These are phyloP conservation scores for Casuarina cunninghamiana DNA, from an alignment of 306 rosid species.

Conservation along the genomic window DNA sequence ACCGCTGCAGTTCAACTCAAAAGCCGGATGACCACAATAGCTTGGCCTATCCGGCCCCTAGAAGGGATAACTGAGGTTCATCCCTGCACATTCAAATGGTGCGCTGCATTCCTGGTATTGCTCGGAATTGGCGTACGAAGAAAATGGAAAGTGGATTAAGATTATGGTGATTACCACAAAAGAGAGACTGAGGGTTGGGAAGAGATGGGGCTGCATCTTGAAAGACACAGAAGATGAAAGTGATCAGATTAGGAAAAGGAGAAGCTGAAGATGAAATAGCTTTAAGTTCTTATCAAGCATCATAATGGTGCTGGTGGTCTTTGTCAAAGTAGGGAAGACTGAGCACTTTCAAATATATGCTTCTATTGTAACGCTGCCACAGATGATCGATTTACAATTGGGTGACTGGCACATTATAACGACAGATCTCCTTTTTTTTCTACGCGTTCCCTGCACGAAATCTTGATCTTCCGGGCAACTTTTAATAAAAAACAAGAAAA, in stretches of 20 bases:
- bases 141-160: slow-evolving; percentile 30
- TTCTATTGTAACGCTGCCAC: not conserved
- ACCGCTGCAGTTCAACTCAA: slow-evolving; percentile 38
- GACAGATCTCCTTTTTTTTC: not conserved
- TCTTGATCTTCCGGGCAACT: no score
- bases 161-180: slow-evolving; percentile 26
- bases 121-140: slow-evolving; percentile 14
- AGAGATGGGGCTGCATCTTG: slow-evolving; percentile 33
- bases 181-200: slow-evolving; percentile 17
- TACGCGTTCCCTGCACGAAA: not conserved
- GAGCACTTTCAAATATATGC: slow-evolving; percentile 13
- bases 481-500: no score
- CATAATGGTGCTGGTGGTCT: not conserved
- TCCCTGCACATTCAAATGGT: not conserved
- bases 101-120: slow-evolving; percentile 31
- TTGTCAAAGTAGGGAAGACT: not conserved
- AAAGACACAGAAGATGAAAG: not conserved
- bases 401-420: slow-evolving; percentile 24
- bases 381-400: slow-evolving; percentile 20
- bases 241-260: not conserved
- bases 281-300: not conserved
- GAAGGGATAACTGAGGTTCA: slow-evolving; percentile 44
- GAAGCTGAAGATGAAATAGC: slow-evolving; percentile 3
- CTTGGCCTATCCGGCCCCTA: slow-evolving; percentile 43
- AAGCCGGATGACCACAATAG: slow-evolving; percentile 55